A percentile compares a stretch with the other conserved stretches of the same genome.
phyloP scores from a whole-genome alignment of 179 eudicot species.

The Beta macrorhiza region DNA sequence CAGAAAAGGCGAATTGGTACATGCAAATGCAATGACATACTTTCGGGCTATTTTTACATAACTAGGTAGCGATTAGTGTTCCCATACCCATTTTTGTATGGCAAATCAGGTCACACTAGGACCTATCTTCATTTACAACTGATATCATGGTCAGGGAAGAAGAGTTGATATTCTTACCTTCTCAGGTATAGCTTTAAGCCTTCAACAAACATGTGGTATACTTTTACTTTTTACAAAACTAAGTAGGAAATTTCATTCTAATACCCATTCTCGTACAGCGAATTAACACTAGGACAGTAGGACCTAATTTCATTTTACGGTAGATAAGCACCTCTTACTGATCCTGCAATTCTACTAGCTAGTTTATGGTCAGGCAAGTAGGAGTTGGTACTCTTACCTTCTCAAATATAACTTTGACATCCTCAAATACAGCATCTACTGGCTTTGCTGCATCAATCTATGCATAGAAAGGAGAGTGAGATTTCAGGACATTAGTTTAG shows the following conservation, averaged over 20 bases:
- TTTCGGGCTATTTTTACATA: too few species aligned
- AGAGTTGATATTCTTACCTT: background rate
- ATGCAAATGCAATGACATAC: too few species aligned
- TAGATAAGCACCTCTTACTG: background rate
- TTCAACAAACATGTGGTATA: background rate
- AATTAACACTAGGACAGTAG: background rate
- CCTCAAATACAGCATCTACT: slow-evolving; percentile 73
- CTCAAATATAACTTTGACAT: slow-evolving; percentile 59
- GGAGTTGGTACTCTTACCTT: slow-evolving; percentile 26
- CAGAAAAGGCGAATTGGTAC: too few species aligned
- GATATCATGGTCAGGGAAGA: too few species aligned
- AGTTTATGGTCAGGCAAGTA: background rate
- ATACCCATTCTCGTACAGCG: background rate
- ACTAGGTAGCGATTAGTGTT: too few species aligned
- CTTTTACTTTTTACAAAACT: too few species aligned
- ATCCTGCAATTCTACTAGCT: too few species aligned
- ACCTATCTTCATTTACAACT: too few species aligned
- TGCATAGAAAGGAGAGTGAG: background rate
- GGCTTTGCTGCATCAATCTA: slow-evolving; percentile 89
- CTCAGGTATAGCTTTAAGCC: background rate
- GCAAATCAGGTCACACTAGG: too few species aligned
- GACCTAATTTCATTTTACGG: background rate
- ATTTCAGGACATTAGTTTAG: background rate
- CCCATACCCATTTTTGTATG: too few species aligned
- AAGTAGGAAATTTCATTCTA: background rate